A percentile compares a stretch with the other conserved stretches of the same genome.
These are phyloP conservation scores for Verticillium tricorpus DNA, from an alignment of 2,329 filamentous ascomycete genomes.

Conservation along the genomic window DNA sequence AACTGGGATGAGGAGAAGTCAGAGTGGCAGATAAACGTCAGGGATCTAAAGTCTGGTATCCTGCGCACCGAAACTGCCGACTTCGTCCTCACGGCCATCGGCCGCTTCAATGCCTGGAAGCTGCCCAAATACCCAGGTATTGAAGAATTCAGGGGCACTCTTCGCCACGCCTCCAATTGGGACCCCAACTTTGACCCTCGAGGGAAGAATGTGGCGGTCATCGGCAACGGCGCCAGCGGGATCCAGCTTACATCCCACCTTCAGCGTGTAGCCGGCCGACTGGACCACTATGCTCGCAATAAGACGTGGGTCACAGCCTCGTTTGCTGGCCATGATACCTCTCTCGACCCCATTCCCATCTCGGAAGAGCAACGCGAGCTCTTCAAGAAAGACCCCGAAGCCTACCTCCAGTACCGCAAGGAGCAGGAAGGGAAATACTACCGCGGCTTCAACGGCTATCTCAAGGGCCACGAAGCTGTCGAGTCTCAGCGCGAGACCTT, in stretches of 20 bases:
- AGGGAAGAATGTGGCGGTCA: slow-evolving; percentile 51
- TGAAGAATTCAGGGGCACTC: slow-evolving; percentile 45
- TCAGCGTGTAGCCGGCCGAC: slow-evolving; percentile 39
- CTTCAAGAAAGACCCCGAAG: slow-evolving; percentile 54
- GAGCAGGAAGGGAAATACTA: slow-evolving; percentile 58
- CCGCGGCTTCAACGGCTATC: slow-evolving; percentile 48
- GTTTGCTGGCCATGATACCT: slow-evolving; percentile 52
- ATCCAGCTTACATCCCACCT: slow-evolving; percentile 53
- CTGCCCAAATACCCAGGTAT: slow-evolving; percentile 58
- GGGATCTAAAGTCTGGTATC: slow-evolving; percentile 31
- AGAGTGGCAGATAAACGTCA: slow-evolving; percentile 51
- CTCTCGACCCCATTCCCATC: slow-evolving; percentile 51
- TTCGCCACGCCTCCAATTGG: slow-evolving; percentile 61
- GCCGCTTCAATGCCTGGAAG: slow-evolving; percentile 62
- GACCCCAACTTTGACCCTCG: slow-evolving; percentile 42
- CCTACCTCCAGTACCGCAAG: slow-evolving; percentile 57
- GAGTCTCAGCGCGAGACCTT: slow-evolving; percentile 40
- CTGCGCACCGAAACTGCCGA: slow-evolving; percentile 46
- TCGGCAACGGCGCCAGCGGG: slow-evolving; percentile 60
- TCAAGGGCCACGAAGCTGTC: slow-evolving; percentile 49
- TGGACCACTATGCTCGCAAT: slow-evolving; percentile 63
- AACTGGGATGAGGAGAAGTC: slow-evolving; percentile 48
- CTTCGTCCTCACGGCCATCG: slow-evolving; percentile 59
- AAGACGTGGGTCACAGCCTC: slow-evolving; percentile 64
- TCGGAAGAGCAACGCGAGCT: slow-evolving; percentile 46